A percentile compares a stretch with the other conserved stretches of the same genome.
Conservation (phyloP, 129 eudicot species). For the Tagetes patula region DNA sequence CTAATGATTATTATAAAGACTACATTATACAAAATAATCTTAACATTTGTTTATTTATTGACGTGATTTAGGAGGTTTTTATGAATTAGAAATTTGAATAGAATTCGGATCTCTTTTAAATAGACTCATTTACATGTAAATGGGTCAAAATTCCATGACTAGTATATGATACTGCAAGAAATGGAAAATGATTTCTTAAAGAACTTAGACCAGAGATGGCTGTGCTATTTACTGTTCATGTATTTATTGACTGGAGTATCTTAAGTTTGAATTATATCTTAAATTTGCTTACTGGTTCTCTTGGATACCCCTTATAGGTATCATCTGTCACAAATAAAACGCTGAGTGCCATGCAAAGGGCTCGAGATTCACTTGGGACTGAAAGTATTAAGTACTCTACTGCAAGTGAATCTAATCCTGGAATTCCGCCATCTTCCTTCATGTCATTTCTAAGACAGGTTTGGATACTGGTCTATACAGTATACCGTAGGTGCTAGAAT, state of each 20-base stretch:
- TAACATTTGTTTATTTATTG: not conserved
- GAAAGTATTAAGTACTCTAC: constrained; percentile 51
- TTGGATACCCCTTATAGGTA: constrained; percentile 35
- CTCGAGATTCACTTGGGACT: constrained; percentile 62
- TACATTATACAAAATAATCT: not conserved
- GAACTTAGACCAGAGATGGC: not conserved
- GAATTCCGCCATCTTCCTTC: constrained; percentile 93
- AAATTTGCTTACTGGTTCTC: not conserved
- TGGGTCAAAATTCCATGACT: not conserved
- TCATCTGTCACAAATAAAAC: constrained; percentile 56
- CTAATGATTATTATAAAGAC: not conserved
- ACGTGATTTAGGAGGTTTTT: not conserved
- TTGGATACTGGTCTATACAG: constrained; percentile 7
- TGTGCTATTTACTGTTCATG: not conserved
- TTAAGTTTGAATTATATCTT: not conserved
- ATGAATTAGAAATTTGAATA: not conserved
- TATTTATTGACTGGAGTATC: not conserved
- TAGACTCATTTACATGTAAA: not conserved
- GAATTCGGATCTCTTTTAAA: not conserved
- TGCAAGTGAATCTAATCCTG: constrained; percentile 83
- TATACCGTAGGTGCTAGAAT: constrained; percentile 7
- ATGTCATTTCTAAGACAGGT: constrained; percentile 87
- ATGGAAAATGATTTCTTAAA: not conserved
- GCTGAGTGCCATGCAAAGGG: constrained; percentile 57
- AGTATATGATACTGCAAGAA: not conserved